A percentile compares a stretch with the other conserved stretches of the same genome.
Evolutionary conservation across 192 early-diverging fungal species (phyloP).

Genomic region (Entophlyctis luteolus): DNA sequence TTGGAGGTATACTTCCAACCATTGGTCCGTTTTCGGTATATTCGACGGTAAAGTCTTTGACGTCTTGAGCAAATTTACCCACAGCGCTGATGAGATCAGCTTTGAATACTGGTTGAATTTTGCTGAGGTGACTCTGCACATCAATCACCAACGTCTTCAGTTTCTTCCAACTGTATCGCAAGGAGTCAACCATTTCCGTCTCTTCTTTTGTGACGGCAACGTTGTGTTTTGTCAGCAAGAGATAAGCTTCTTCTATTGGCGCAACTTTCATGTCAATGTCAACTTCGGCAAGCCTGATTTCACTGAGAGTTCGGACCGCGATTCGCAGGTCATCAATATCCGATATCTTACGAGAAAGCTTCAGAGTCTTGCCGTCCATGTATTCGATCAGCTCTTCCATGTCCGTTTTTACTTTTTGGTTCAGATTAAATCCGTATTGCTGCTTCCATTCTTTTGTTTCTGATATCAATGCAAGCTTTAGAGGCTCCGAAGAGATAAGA

Average conservation of each 20-base stretch:
- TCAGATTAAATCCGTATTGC: conserved; percentile 61
- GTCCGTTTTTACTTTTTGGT: conserved; percentile 61
- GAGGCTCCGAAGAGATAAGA: conserved; percentile 57
- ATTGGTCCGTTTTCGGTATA: conserved; percentile 65
- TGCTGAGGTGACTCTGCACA: conserved; percentile 56
- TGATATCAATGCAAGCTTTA: conserved; percentile 57
- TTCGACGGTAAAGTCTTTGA: conserved; percentile 59
- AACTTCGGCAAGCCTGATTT: conserved; percentile 61
- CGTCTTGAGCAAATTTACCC: conserved; percentile 57
- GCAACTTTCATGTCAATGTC: conserved; percentile 67
- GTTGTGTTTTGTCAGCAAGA: conserved; percentile 57
- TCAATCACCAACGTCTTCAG: conserved; percentile 60
- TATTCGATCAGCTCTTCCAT: conserved; percentile 68
- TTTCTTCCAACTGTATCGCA: conserved; percentile 68
- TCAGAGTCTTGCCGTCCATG: conserved; percentile 60
- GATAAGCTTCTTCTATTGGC: conserved; percentile 64
- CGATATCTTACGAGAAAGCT: conserved; percentile 54
- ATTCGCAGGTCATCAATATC: conserved; percentile 64
- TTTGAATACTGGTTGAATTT: conserved; percentile 63
- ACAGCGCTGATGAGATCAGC: conserved; percentile 56
- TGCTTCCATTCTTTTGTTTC: conserved; percentile 71
- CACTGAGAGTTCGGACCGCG: conserved; percentile 58
- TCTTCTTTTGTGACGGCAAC: conserved; percentile 61
- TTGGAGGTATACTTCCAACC: conserved; percentile 61
- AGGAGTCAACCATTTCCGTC: conserved; percentile 65